phyloP scores from a whole-genome alignment of 2,329 filamentous ascomycete species.

The Talaromyces marneffei region DNA sequence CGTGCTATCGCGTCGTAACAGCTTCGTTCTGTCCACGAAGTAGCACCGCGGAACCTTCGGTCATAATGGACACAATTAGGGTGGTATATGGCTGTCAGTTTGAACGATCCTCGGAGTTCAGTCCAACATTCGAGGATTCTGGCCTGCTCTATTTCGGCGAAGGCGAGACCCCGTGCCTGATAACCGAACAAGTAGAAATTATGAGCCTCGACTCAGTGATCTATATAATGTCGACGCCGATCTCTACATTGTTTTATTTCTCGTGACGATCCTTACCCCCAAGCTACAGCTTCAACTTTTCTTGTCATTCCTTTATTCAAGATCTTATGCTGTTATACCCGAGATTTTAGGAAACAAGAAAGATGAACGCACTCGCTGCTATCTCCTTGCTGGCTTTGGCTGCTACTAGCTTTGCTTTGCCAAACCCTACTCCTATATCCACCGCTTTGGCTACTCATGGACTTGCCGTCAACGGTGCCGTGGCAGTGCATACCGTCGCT shows the following conservation, averaged over 20 bases:
- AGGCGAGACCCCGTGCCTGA: neutral
- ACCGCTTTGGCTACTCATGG: neutral
- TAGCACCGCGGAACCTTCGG: neutral
- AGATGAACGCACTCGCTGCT: neutral
- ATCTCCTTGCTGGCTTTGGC: conserved; percentile 1
- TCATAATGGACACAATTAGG: neutral
- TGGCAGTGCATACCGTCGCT: neutral
- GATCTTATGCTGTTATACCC: neutral
- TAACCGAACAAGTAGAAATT: neutral
- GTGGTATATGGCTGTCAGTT: neutral
- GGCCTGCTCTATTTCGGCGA: neutral
- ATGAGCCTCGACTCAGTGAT: neutral
- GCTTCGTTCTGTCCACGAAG: neutral
- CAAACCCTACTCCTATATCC: neutral
- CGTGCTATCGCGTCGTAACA: neutral
- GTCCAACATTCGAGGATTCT: neutral
- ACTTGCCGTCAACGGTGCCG: conserved; percentile 3
- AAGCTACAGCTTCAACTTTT: neutral
- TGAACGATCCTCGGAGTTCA: neutral
- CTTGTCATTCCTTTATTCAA: neutral
- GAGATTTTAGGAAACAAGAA: neutral
- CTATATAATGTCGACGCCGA: neutral
- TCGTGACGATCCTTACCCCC: neutral
- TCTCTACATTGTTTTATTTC: neutral
- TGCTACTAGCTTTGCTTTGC: neutral